Evolutionary conservation across 2,329 filamentous ascomycete species (phyloP).

Genomic region (Aspergillus transmontanensis): DNA sequence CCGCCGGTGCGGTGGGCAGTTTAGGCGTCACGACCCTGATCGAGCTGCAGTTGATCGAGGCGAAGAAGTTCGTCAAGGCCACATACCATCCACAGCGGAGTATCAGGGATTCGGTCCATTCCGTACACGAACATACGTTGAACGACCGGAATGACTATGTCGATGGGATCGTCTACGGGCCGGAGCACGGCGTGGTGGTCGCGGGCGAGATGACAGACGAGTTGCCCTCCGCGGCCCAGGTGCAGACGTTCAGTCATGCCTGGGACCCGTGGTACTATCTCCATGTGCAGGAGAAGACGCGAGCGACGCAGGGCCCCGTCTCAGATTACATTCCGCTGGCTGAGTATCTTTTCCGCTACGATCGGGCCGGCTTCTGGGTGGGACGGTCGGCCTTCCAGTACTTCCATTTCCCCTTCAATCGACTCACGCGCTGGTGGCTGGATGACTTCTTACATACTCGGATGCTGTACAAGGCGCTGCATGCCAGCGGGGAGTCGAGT

Average conservation of each 20-base stretch:
- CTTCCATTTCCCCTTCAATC: conserved; percentile 63
- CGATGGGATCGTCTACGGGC: conserved; percentile 67
- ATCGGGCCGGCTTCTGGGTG: conserved; percentile 68
- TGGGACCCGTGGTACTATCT: conserved; percentile 75
- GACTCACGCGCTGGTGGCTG: conserved; percentile 59
- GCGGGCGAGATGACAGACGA: conserved; percentile 59
- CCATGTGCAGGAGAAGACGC: conserved; percentile 50
- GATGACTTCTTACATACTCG: conserved; percentile 65
- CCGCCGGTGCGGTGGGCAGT: conserved; percentile 59
- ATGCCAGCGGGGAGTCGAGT: conserved; percentile 58
- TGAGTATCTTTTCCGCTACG: conserved; percentile 52
- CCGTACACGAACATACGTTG: conserved; percentile 49
- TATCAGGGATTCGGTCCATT: conserved; percentile 52
- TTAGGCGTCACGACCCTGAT: conserved; percentile 64
- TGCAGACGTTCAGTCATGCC: conserved; percentile 55
- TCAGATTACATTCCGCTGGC: conserved; percentile 34
- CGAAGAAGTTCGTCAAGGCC: conserved; percentile 60
- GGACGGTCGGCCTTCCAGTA: conserved; percentile 63
- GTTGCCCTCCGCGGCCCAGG: conserved; percentile 25
- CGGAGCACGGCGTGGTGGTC: conserved; percentile 61
- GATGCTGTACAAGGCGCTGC: conserved; percentile 64
- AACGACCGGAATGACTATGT: conserved; percentile 61
- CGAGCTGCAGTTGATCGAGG: conserved; percentile 58
- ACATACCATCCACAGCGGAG: conserved; percentile 60
- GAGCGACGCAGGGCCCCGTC: conserved; percentile 4